Base-by-base conservation (phyloP, 495 filamentous ascomycete genomes). In the Penicillium arizonense region DNA sequence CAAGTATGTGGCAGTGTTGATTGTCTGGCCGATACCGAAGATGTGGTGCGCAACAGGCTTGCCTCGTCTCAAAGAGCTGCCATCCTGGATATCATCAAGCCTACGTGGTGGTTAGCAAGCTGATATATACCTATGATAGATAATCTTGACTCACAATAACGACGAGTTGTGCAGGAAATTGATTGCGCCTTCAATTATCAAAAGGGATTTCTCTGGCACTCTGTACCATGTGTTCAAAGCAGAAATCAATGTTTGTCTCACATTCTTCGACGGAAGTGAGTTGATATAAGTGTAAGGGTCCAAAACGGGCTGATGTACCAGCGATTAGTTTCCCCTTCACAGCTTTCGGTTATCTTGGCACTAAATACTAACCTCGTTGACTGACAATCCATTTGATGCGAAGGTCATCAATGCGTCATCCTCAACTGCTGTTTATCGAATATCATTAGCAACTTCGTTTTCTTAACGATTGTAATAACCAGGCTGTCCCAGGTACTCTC, bases 1-100 rank as follows among this genome's bases (percentile, higher is more conserved):
- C 47, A 93, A 76, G 61, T 93, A 93, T 67, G 92, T 95, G 40
- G 88, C 88, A 30, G 80, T 84, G 70, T 95, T 96, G 63, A 96
- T 89, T 34, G 90, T 92, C 69, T 94, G 90, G 5, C 90, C 83
- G 3, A 85, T 82, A 37, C 90, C 90, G 59, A 90, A 96, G 52
- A 94, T 91, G 58, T 71, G 77, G 70, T 96, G 88, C 5, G 90
- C 87, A 16, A 91, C 90, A 5, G 90, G 90, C 24, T 87, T 70
- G 16, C 90, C 90, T 36, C 90, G 82, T 21, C 90, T 81, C 5
- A 96, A 79, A 26, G 79, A 59, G 2, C 86, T 89, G 34, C 71
- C 81, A 68, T 96, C 78, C 63, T 82, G 72, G 13, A 82, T 76
- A 56, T 82, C 65, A 43, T 68, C 65, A 12, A 68, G 50, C 44